Conservation (phyloP, 1,139 yeast species). For the Hanseniaspora gamundiae region DNA sequence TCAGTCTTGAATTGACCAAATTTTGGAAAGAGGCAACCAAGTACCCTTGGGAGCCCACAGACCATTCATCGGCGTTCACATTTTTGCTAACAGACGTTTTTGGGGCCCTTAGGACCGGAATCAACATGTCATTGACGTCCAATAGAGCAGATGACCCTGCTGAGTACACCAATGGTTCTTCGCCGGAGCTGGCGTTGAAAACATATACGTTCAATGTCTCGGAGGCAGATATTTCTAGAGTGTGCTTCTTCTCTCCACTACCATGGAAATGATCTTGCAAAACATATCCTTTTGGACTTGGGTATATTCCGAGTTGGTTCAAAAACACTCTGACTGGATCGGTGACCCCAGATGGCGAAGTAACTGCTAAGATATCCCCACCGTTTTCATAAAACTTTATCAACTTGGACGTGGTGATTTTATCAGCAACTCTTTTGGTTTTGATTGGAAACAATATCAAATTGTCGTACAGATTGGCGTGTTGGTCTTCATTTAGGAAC, state of each 20-base stretch:
- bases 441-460: constrained; percentile 41
- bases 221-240: constrained; percentile 14
- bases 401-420: constrained; percentile 31
- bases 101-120: constrained; percentile 64
- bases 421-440: constrained; percentile 30
- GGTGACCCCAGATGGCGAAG: constrained; percentile 46
- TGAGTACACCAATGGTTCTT: constrained; percentile 19
- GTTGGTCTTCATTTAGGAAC: constrained; percentile 27
- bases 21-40: constrained; percentile 77
- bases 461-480: constrained; percentile 35
- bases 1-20: constrained; percentile 61
- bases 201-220: constrained; percentile 17
- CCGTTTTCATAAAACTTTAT: constrained; percentile 46
- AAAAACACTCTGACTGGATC: constrained; percentile 57
- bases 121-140: constrained; percentile 47
- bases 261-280: constrained; percentile 54
- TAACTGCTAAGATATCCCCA: constrained; percentile 63
- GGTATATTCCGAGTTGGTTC: constrained; percentile 71
- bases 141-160: constrained; percentile 44
- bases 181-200: constrained; percentile 9
- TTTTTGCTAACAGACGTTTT: constrained; percentile 49
- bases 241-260: constrained; percentile 9
- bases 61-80: constrained; percentile 51
- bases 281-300: constrained; percentile 65
- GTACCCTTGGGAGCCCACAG: constrained; percentile 70